Evolutionary conservation across 148 eudicot genomes (phyloP).

Genomic region (Rhododendron griersonianum): DNA sequence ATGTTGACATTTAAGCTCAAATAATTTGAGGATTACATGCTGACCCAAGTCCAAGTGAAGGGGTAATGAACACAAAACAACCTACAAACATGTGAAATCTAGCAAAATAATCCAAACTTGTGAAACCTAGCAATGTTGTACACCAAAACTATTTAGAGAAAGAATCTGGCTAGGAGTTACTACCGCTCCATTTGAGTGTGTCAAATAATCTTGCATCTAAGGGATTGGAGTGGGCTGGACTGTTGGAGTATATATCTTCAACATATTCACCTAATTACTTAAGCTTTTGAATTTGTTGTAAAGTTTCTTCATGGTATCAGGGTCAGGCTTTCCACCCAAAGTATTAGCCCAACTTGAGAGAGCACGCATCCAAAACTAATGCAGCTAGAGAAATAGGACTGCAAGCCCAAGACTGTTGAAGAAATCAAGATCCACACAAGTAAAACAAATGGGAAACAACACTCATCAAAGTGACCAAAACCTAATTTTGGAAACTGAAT

Average conservation of each 20-base stretch:
- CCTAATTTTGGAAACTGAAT: neutral
- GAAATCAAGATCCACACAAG: neutral
- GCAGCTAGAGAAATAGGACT: neutral
- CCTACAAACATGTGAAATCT: neutral
- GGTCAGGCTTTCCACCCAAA: neutral
- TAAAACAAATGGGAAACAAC: neutral
- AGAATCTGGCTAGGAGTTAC: neutral
- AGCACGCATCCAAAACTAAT: neutral
- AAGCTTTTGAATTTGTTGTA: neutral
- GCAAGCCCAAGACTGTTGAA: neutral
- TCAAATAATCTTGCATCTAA: neutral
- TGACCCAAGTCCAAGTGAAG: neutral
- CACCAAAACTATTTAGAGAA: neutral
- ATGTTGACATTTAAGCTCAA: neutral
- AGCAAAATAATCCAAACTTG: neutral
- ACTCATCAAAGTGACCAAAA: neutral
- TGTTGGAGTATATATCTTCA: neutral
- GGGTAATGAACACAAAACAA: neutral
- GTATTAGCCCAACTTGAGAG: neutral
- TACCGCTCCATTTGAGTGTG: neutral
- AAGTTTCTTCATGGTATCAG: neutral
- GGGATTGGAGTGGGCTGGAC: neutral
- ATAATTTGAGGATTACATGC: neutral
- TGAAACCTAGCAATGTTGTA: neutral
- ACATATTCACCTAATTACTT: neutral